These are phyloP conservation scores for Lactarius akahatsu DNA, from an alignment of 768 basidiomycete species.

Conservation along the genomic window DNA sequence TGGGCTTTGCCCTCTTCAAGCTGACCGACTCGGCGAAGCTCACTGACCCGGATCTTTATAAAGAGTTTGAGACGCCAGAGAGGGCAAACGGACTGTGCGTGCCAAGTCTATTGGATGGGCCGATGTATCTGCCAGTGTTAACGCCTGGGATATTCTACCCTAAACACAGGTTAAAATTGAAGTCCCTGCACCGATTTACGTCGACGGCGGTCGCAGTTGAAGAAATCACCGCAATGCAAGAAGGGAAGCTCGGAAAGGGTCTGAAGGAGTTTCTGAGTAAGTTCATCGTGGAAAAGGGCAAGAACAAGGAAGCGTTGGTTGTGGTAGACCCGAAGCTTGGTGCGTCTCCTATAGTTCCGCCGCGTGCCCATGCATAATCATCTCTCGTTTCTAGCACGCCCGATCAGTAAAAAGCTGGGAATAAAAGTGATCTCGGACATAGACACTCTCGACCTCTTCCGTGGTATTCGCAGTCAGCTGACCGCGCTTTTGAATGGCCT, in stretches of 20 bases:
- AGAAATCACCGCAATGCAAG: slow-evolving; percentile 90
- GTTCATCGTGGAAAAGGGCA: slow-evolving; percentile 84
- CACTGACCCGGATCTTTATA: slow-evolving; percentile 80
- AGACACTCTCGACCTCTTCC: slow-evolving; percentile 77
- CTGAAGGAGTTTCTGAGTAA: slow-evolving; percentile 92
- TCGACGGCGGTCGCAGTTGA: slow-evolving; percentile 97
- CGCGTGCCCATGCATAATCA: neutral
- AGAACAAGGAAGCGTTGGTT: slow-evolving; percentile 78
- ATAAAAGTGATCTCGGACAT: slow-evolving; percentile 78
- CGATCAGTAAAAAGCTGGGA: slow-evolving; percentile 91
- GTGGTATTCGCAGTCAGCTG: slow-evolving; percentile 91
- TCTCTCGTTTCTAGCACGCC: slow-evolving; percentile 32
- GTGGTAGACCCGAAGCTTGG: slow-evolving; percentile 92
- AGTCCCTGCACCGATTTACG: slow-evolving; percentile 93
- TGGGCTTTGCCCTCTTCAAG: slow-evolving; percentile 99
- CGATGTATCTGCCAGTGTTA: neutral
- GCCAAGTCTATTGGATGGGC: neutral
- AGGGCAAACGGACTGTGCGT: slow-evolving; percentile 88
- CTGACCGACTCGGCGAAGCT: slow-evolving; percentile 86
- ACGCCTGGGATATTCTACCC: slow-evolving; percentile 7
- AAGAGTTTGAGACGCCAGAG: slow-evolving; percentile 92
- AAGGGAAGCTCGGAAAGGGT: slow-evolving; percentile 89
- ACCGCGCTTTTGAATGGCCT: slow-evolving; percentile 84
- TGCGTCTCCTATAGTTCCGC: slow-evolving; percentile 39
- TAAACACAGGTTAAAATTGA: slow-evolving; percentile 77